Conservation (phyloP, 352 stramenopile genomes). For the Globisporangium spiculum region DNA sequence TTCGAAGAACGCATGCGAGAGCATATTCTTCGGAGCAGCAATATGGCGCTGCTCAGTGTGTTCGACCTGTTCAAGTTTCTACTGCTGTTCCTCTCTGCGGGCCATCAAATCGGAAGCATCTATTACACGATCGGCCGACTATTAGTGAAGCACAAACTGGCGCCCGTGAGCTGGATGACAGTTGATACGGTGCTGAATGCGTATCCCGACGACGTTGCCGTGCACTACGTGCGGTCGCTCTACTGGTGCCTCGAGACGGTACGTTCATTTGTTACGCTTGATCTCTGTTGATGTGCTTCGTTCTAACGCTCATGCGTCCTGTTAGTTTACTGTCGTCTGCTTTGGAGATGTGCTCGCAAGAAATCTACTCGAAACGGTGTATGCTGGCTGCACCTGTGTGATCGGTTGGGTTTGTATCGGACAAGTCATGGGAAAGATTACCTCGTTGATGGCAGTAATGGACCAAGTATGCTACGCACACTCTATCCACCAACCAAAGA, state of each 20-base stretch:
- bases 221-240: slow-evolving; percentile 23
- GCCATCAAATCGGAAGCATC: slow-evolving; percentile 23
- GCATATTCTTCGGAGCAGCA: slow-evolving; percentile 11
- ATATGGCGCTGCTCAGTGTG: slow-evolving; percentile 9
- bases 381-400: slow-evolving; percentile 17
- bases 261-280: background rate
- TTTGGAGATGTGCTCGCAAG: slow-evolving; percentile 24
- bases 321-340: slow-evolving; percentile 28
- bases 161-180: slow-evolving; percentile 21
- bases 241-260: slow-evolving; percentile 30
- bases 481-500: background rate
- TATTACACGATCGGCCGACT: slow-evolving; percentile 25
- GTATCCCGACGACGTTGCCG: slow-evolving; percentile 13
- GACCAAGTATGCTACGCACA: slow-evolving; percentile 13
- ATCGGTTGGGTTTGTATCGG: slow-evolving; percentile 29
- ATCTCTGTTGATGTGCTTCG: background rate
- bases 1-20: slow-evolving; percentile 18
- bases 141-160: slow-evolving; percentile 19
- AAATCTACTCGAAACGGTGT: slow-evolving; percentile 23
- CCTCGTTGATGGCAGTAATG: slow-evolving; percentile 23
- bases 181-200: slow-evolving; percentile 17
- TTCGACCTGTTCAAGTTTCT: slow-evolving; percentile 30
- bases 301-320: background rate
- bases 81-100: slow-evolving; percentile 22
- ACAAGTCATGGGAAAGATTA: slow-evolving; percentile 27